Conservation (phyloP, 192 early-diverging fungal genomes). For the Pilaira anomala region DNA sequence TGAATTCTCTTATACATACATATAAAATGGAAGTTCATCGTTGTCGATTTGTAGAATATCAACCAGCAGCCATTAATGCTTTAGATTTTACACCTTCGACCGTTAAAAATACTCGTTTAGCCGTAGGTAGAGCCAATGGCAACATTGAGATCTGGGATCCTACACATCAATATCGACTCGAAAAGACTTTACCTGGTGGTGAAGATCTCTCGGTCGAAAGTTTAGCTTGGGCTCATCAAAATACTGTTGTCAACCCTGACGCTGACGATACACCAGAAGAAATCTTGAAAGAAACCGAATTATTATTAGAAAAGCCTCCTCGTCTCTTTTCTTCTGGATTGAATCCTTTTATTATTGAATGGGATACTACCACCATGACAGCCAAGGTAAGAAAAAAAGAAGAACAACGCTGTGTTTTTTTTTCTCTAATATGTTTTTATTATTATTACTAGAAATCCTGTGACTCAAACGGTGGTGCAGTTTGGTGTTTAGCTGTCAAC, state of each 20-base stretch:
- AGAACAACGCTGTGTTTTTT: not conserved
- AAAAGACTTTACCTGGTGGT: conserved; percentile 84
- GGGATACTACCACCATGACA: conserved; percentile 69
- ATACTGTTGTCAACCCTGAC: conserved; percentile 59
- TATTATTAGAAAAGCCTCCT: conserved; percentile 50
- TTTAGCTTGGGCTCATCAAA: conserved; percentile 82
- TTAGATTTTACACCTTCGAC: conserved; percentile 74
- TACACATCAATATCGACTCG: conserved; percentile 62
- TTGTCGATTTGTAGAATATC: conserved; percentile 85
- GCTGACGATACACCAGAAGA: conserved; percentile 66
- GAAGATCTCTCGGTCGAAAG: conserved; percentile 72
- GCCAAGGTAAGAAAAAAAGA: conserved; percentile 45
- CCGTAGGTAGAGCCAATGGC: conserved; percentile 87
- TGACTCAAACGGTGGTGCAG: conserved; percentile 84
- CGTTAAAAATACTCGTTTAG: conserved; percentile 49
- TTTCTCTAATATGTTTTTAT: not conserved
- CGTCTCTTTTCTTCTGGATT: conserved; percentile 86
- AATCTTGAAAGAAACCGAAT: conserved; percentile 49
- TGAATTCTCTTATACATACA: too few relatives aligned
- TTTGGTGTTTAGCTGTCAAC: conserved; percentile 92
- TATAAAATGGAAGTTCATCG: conserved; percentile 81
- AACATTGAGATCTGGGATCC: conserved; percentile 94
- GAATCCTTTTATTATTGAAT: conserved; percentile 83
- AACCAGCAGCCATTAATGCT: conserved; percentile 80
- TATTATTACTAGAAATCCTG: conserved; percentile 48